Base-by-base conservation (phyloP, 2,329 filamentous ascomycete species). In the Escovopsis sp. region DNA sequence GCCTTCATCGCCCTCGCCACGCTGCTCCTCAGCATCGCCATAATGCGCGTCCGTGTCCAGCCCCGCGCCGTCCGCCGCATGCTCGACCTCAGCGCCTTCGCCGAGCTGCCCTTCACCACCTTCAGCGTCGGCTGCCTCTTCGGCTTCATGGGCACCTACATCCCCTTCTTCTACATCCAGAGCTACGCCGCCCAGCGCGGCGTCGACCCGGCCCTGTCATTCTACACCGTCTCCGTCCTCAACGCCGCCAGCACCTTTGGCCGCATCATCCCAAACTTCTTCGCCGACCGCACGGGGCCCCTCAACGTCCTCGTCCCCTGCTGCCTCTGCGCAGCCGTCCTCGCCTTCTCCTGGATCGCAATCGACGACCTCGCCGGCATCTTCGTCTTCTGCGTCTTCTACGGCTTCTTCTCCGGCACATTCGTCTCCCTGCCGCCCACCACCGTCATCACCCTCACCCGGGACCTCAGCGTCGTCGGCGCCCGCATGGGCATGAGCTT, bases 81-180 rank as follows among this genome's bases (percentile, higher is more conserved):
- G 2, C 36, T 68, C 26, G 64, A 69, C 49, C 19, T 38, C 6
- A 48, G 45, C 1, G 65, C 64, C 3, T 52, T 48, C 26, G 50
- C 48, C 28, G 67, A 70, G 40, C 42, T 48, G 4, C 55, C 61
- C 4, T 70, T 61, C 46, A 36, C 64, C 36, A 41, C 64, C 6
- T 61, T 64, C 41, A 54, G 53, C n/a, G 32, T 54, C 7, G 66
- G 54, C 11, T 48, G 58, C 12, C 58, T 67, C 40, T 60, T 65
- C 40, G 52, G 50, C 23, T 72, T 69, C 49, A 52, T 69, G 48
- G 62, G 61, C 32, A 54, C 72, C 19, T 72, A 71, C 51, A 60
- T 68, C 38, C 59, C 66, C 4, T 69, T 70, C 54, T 71, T 67
- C 51, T 70, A 67, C 54, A 60, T 69, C 49, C 55, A 64, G 49